Evolutionary conservation across 768 basidiomycete genomes (phyloP), one percentile per base, ranked within the genome.

Genomic region (Mycena belliarum): DNA sequence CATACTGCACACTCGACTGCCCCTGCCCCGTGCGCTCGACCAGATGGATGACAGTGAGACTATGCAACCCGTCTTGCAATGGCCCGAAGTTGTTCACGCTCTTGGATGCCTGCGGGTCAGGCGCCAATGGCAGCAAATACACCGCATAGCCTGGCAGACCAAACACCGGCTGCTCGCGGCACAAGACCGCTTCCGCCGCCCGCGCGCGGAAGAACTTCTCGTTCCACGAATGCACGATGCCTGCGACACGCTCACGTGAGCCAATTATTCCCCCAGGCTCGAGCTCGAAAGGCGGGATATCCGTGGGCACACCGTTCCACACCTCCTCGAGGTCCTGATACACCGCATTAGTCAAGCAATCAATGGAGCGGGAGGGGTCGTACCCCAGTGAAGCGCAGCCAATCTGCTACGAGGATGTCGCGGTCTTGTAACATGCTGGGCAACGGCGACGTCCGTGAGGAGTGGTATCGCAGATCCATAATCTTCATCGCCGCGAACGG

Each of bases 191-290:
- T 41, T 60, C 49, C 6, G 59, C 28, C 4, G 18, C 44, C 1
- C 59, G 52, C 1, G 52, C 18, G 16, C 29, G 21, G 59, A 60
- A 60, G 21, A 60, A 60, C 7, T 26, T n/a, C 4, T 18, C 11
- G 37, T 60, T 60, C 59, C 59, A 60, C 6, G 41, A 28, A 41
- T 60, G 48, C 6, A 60, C 20, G 18, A 60, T 1, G 11, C 59
- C 52, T 6, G 59, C 59, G 11, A 25, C 42, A n/a, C 41, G 37
- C 9, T 55, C 44, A 3, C 37, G 52, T 3, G 53, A 7, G 20
- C 52, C 48, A 10, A 44, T 12, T 5, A 21, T 26, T n/a, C 26
- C 44, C 9, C 29, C 29, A 11, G 42, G 43, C 0, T 43, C 51
- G 10, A 54, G 38, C 1, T 38, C 45, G 15, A 49, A 47, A 7